Evolutionary conservation across 352 stramenopile species (phyloP), one percentile per base, ranked within the genome.

Genomic region (Blastocystis sp.): DNA sequence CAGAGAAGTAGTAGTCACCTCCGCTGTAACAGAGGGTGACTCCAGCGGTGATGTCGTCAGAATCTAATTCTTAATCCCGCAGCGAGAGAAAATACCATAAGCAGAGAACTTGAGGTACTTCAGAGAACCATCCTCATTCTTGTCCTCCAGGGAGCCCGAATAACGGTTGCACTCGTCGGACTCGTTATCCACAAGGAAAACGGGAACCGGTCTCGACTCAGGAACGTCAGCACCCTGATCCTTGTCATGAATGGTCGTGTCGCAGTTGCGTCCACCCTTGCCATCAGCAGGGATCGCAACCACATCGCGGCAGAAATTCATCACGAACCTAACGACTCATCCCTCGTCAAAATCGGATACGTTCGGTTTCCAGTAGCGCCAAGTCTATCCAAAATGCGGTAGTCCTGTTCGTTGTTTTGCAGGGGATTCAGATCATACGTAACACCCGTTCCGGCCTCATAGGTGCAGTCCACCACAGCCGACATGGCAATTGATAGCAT

Each of bases 261-360:
- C 0, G 44, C 73, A 84, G 36, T 69, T 56, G 3, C 4, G 46
- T n/a, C 73, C 73, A 44, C 44, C 71, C 40, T 21, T 29, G 21
- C 49, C 40, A 84, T 84, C 49, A 4, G n/a, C n/a, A 16, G 73
- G 73, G 59, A 84, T 84, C 3, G 3, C 75, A 6, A 73, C 59
- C 3, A 84, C 73, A 73, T 84, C 40, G 14, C 40, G 46, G 0
- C 73, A 84, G 36, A 84, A 29, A 34, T 84, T 84, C 18, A 84
- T 29, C 18, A 78, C 67, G 57, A 59, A 78, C 56, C 67, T 78
- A 59, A n/a, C 6, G 38, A 9, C 16, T n/a, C n/a, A n/a, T n/a
- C n/a, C n/a, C n/a, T 61, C 36, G 38, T 1, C 21, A 40, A 59
- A 61, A 40, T 36, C n/a, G 8, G 27, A 9, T 78, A 78, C 67